phyloP scores from a whole-genome alignment of 2,329 filamentous ascomycete genomes.

The Rutstroemia sydowiana region DNA sequence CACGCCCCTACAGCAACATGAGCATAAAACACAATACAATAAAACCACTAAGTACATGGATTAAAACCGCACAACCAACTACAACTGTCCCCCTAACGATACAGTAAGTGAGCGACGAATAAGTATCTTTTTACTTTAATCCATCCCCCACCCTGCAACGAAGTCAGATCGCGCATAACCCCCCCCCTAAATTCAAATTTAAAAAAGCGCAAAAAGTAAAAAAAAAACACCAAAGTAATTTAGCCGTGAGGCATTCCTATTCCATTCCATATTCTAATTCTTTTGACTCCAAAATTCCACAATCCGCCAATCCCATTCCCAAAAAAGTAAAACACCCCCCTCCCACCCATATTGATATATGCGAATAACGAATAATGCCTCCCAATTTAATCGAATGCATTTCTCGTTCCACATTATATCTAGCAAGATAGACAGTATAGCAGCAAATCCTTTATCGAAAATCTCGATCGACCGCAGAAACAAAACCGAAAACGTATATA shows the following conservation, averaged over 20 bases:
- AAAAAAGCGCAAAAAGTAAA: neutral
- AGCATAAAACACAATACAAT: no score
- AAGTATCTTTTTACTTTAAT: neutral
- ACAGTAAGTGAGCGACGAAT: neutral
- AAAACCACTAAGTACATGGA: no score
- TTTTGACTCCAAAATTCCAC: neutral
- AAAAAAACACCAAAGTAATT: conserved; percentile 3
- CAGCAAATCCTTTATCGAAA: neutral
- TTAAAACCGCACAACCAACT: no score
- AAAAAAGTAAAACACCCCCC: no score
- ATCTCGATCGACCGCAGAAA: no score
- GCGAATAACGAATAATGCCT: neutral
- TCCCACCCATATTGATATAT: neutral
- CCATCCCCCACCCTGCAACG: neutral
- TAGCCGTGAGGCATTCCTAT: conserved; percentile 7
- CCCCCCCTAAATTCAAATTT: neutral
- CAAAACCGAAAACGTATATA: no score
- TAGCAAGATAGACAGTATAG: neutral
- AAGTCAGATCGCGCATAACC: neutral
- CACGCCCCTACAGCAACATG: no score
- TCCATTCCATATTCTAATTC: neutral
- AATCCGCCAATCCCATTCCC: neutral
- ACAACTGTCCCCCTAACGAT: no score
- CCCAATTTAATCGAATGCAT: neutral
- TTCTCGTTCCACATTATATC: neutral